Base-by-base conservation (phyloP, 2,329 filamentous ascomycete species). In the Fusarium beomiforme region DNA sequence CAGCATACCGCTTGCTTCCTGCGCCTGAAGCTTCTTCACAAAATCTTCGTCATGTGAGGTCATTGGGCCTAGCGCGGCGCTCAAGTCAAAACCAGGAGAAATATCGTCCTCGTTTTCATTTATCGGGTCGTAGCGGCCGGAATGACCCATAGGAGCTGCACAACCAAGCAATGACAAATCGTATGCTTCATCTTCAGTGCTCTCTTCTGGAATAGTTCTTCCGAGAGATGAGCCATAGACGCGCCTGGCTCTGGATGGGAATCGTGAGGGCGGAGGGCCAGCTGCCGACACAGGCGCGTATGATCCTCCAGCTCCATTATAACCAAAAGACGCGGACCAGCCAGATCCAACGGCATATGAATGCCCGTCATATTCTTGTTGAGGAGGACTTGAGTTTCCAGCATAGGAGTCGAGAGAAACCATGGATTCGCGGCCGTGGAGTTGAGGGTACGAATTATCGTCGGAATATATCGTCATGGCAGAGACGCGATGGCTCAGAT, bases 1-100 rank as follows among this genome's bases (percentile, higher is more conserved):
- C 29, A 91, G 78, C 37, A 80, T 83, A 4, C 88, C 88, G 11
- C 79, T 83, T 4, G 87, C 85, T 74, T 90, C 89, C 67, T 88
- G 83, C 42, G 83, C 80, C 71, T 87, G 85, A 17, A 87, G 72
- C 5, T 79, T 79, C 65, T 77, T 82, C 42, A 85, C 67, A 53
- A 87, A 87, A 8, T 77, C 82, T 10, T 82, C 78, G 53, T 86
- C 84, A 43, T 86, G 83, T 3, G 78, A 70, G 6, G 81, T 81
- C 67, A 82, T 78, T 5, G 86, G 86, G 0, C 86, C 85, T 9
- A 85, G 77, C 8, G 81, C 81, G 37, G 82, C 82, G 12, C 83
- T 83, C 19, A 88, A 65, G 66, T 89, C 86, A 61, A 87, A 83
- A 6, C 79, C 77, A 3, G 81, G 77, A 11, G 77, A 77, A 31